These are phyloP conservation scores for Ogataea henricii DNA, from an alignment of 805 yeast genomes.

Conservation along the genomic window DNA sequence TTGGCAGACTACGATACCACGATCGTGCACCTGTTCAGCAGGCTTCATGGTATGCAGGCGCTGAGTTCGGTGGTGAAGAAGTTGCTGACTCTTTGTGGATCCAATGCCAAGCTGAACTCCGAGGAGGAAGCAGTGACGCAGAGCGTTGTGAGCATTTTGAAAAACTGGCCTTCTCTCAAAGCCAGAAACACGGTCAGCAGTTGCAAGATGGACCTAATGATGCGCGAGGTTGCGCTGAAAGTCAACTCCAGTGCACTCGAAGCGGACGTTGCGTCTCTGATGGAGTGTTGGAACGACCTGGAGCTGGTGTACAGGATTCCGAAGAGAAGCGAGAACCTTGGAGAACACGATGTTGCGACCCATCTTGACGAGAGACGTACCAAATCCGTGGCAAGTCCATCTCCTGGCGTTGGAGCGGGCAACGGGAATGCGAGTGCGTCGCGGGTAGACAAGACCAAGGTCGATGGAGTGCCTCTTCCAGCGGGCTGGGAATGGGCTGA, in stretches of 20 bases:
- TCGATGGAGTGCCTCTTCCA: slow-evolving; percentile 47
- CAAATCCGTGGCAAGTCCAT: slow-evolving; percentile 11
- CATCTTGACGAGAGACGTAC: slow-evolving; percentile 29
- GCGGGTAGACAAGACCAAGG: slow-evolving; percentile 15
- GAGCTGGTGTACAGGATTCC: slow-evolving; percentile 88
- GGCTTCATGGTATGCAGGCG: slow-evolving; percentile 85
- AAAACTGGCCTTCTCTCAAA: slow-evolving; percentile 69
- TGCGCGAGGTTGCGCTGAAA: slow-evolving; percentile 43
- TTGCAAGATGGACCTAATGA: slow-evolving; percentile 68
- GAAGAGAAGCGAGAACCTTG: slow-evolving; percentile 44
- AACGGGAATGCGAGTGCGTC: slow-evolving; percentile 5
- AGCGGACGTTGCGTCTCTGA: slow-evolving; percentile 44
- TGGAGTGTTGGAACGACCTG: slow-evolving; percentile 69
- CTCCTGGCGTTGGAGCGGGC: background rate
- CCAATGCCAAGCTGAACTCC: slow-evolving; percentile 15
- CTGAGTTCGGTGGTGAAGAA: slow-evolving; percentile 60
- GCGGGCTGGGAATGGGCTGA: slow-evolving; percentile 66
- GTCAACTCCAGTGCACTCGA: slow-evolving; percentile 32
- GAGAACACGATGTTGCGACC: slow-evolving; percentile 4
- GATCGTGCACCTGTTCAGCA: slow-evolving; percentile 61
- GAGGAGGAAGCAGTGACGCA: slow-evolving; percentile 44
- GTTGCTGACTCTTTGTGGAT: slow-evolving; percentile 15
- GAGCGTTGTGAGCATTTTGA: slow-evolving; percentile 58
- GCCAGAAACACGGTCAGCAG: slow-evolving; percentile 70
- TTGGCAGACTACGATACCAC: slow-evolving; percentile 34